Base-by-base conservation (phyloP, 2,329 filamentous ascomycete species). In the Calonectria honghensis region DNA sequence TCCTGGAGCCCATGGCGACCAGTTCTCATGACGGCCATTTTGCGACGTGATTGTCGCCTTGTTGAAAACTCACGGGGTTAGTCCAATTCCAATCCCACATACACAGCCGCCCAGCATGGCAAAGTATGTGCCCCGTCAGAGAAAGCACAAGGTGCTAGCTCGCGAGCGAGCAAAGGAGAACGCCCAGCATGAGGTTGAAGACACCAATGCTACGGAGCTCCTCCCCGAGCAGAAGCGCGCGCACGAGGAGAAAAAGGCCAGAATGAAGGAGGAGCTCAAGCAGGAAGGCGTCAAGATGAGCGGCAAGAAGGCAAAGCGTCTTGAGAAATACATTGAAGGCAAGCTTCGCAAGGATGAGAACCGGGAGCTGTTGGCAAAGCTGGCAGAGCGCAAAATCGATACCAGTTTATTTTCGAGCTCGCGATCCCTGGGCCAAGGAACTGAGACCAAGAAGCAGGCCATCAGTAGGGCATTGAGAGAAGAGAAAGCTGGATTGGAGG, bases 331-430 rank as follows among this genome's bases (percentile, higher is more conserved):
- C 82, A 92, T 93, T 77, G 96, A 98, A 81, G 97, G 91, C 73
- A 99, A 99, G 89, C 88, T 99, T 59, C 94, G 93, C 84, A 98
- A 98, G 84, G 97, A 99, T 82, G 96, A 98, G 84, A 98, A 95
- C 81, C 89, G 95, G 35, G 94, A 93, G 72, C 88, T 99, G 37
- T 89, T 98, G 79, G 94, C 94, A 82, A 96, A 97, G 83, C 89
- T 99, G 32, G 94, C 95, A 24, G 89, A 92, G 75, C 90, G 92
- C 70, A 96, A 94, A 81, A 91, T 97, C 78, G 96, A 98, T 83
- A 98, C 95, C 1, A 95, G 91, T 75, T 87, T 95, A 27, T 93
- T 98, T 75, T 90, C 92, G 73, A 98, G 95, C 83, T 94, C 94
- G 68, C 94, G 92, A 78, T 92, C 92, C 72, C 86, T 98, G 11